Evolutionary conservation across 495 filamentous ascomycete species (phyloP), one percentile per base, ranked within the genome.

Genomic region (Hypoxylon lienhwacheense): DNA sequence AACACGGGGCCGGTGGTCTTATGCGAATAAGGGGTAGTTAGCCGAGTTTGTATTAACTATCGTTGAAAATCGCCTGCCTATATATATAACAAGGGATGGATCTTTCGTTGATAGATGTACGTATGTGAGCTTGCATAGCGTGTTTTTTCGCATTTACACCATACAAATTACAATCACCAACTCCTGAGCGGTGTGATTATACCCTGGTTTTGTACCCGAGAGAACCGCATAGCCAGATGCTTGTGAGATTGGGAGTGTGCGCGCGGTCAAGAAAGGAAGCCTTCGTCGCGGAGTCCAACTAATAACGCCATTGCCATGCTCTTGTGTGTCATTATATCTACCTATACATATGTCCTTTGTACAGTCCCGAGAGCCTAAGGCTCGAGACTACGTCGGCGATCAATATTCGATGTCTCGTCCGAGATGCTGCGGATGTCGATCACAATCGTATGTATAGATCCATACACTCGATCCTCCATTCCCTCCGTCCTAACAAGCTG

Each of bases 381-480:
- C 14, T 7, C 17, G 42, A 35, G 28, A 22, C n/a, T 4, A 40
- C 19, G 20, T 4, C 35, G 15, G 12, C 8, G 35, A 42, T 56
- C 22, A n/a, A 21, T 15, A 31, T 21, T 8, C 11, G 35, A 19
- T 31, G 26, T 17, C 32, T 26, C 11, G 12, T 5, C 22, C 15
- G 20, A 20, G 1, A 22, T 10, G 20, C 14, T 7, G 4, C 8
- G 17, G 17, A 8, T 7, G 22, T 6, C 12, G 21, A 25, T 69
- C 32, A 91, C 50, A 91, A 66, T 28, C 87, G 76, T 15, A 95
- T 81, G 59, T 86, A 85, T 12, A 95, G 80, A 73, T 93, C 88
- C 57, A 95, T 75, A 67, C 89, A 93, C 35, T 89, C 87, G 33
- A 95, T 72, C 46, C 83, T 82, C 88, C 89, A 95, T 59, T 93